A percentile compares a stretch with the other conserved stretches of the same genome.
These are phyloP conservation scores for Quercus robur DNA, from an alignment of 306 rosid genomes.

Conservation along the genomic window DNA sequence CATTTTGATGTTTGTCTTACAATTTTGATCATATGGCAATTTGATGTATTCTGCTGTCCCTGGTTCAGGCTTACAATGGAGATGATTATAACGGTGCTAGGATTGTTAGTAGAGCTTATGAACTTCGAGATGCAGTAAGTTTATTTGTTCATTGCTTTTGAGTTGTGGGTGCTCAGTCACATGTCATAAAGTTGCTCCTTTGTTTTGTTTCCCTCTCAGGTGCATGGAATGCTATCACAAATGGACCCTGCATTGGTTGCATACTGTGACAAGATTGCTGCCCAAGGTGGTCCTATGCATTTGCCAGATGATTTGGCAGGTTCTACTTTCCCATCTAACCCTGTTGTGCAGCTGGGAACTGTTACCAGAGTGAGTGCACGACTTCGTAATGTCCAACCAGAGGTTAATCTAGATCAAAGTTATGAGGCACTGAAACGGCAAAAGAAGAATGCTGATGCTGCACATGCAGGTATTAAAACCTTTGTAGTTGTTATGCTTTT, in stretches of 20 bases:
- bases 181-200: conserved; percentile 20
- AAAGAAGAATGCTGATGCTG: conserved; percentile 56
- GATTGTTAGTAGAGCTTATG: conserved; percentile 91
- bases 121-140: conserved; percentile 89
- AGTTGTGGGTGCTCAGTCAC: conserved; percentile 18
- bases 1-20: background rate
- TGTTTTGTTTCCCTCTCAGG: conserved; percentile 38
- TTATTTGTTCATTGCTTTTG: conserved; percentile 4
- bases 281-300: conserved; percentile 81
- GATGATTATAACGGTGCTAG: conserved; percentile 88
- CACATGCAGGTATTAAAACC: conserved; percentile 54
- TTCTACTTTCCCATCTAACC: conserved; percentile 57
- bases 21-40: conserved; percentile 11
- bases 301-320: conserved; percentile 67
- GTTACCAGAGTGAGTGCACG: conserved; percentile 80
- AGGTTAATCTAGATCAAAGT: conserved; percentile 66
- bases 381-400: conserved; percentile 84
- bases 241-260: conserved; percentile 92
- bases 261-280: conserved; percentile 82
- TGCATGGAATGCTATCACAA: conserved; percentile 94
- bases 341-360: conserved; percentile 78
- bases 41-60: conserved; percentile 28
- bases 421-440: conserved; percentile 63
- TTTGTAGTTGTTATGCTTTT: background rate
- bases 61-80: conserved; percentile 78